phyloP scores from a whole-genome alignment of 2,329 filamentous ascomycete species.

The Blumeria graminis region DNA sequence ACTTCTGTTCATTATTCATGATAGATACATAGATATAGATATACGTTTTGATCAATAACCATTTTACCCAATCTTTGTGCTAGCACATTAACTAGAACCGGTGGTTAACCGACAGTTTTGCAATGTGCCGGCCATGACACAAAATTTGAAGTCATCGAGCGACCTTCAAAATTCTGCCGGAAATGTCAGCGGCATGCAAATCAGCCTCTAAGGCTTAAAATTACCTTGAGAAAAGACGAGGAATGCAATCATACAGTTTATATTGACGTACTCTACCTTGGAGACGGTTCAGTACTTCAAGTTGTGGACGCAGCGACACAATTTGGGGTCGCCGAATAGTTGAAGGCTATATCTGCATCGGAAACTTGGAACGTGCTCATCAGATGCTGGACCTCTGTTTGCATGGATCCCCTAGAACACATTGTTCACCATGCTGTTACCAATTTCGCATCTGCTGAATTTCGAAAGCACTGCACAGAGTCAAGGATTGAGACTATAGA shows the following conservation, averaged over 20 bases:
- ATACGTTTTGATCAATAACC: too few relatives aligned
- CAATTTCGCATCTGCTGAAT: slow-evolving; percentile 3
- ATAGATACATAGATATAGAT: too few relatives aligned
- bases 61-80: too few relatives aligned
- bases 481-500: background rate
- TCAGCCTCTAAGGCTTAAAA: background rate
- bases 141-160: background rate
- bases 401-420: slow-evolving; percentile 2
- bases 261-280: slow-evolving; percentile 2
- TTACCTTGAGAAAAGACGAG: background rate
- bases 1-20: too few relatives aligned
- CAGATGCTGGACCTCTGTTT: slow-evolving; percentile 2
- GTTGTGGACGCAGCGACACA: slow-evolving; percentile 1
- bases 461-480: background rate
- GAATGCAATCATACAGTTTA: slow-evolving; percentile 2
- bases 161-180: background rate
- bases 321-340: background rate
- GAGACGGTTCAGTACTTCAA: background rate
- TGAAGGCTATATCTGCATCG: background rate
- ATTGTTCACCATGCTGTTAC: slow-evolving; percentile 1
- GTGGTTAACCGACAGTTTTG: too few relatives aligned
- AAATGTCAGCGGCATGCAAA: background rate
- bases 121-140: background rate
- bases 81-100: too few relatives aligned
- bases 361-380: slow-evolving; percentile 1